Percentiles rank a stretch among this genome's conserved stretches.
Evolutionary conservation across 768 basidiomycete genomes (phyloP).

Genomic region (Suillus subalutaceus): DNA sequence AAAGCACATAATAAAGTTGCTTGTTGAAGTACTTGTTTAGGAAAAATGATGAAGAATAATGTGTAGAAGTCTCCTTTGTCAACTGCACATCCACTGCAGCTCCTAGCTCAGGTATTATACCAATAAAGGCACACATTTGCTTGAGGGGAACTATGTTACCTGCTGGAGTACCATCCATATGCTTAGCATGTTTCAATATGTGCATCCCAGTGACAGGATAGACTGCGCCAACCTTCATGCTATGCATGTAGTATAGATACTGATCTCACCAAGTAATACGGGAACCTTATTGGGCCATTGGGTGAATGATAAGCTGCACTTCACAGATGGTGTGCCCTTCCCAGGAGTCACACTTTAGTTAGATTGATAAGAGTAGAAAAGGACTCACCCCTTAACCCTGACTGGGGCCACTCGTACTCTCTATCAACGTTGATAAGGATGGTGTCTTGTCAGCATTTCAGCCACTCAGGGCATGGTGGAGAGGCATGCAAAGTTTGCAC

Average conservation of each 20-base stretch:
- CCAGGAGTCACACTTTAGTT: not conserved
- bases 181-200: not conserved
- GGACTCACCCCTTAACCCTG: slow-evolving; percentile 15
- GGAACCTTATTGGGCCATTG: not conserved
- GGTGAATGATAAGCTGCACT: not conserved
- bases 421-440: slow-evolving; percentile 23
- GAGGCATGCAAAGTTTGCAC: slow-evolving; percentile 28
- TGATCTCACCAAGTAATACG: not conserved
- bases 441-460: slow-evolving; percentile 22
- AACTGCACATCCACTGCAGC: slow-evolving; percentile 23
- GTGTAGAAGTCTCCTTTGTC: slow-evolving; percentile 6
- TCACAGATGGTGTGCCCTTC: not conserved
- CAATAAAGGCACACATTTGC: slow-evolving; percentile 17
- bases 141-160: not conserved
- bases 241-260: not conserved
- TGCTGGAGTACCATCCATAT: not conserved
- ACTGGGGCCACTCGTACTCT: slow-evolving; percentile 20
- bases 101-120: slow-evolving; percentile 32
- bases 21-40: slow-evolving; percentile 1
- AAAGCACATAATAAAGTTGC: not conserved
- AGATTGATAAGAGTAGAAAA: not conserved
- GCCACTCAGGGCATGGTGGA: slow-evolving; percentile 24
- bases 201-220: not conserved
- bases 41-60: not conserved
- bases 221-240: not conserved